Evolutionary conservation across 306 rosid genomes (phyloP).

Genomic region (Ormosia semicastrata): DNA sequence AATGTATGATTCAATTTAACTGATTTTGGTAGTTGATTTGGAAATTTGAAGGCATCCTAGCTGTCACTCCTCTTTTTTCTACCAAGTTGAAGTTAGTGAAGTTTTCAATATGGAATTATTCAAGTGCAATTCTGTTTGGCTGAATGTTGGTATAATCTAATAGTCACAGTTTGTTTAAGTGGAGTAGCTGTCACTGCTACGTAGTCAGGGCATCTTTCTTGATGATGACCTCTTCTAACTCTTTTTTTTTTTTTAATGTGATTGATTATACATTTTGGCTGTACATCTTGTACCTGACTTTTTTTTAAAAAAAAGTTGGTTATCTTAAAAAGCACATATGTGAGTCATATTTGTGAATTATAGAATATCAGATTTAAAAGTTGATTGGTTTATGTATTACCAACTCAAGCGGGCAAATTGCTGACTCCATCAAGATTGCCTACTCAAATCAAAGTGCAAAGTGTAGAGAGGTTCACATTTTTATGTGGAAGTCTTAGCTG

Average conservation of each 20-base stretch:
- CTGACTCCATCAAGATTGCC: conserved; percentile 38
- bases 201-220: conserved; percentile 5
- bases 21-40: conserved; percentile 1
- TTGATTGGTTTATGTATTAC: conserved; percentile 32
- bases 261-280: not conserved
- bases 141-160: not conserved
- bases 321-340: conserved; percentile 7
- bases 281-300: not conserved
- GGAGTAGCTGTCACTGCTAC: not conserved
- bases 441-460: conserved; percentile 18
- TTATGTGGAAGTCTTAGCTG: conserved; percentile 28
- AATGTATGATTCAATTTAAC: not conserved
- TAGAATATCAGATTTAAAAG: conserved; percentile 11
- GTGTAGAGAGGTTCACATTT: conserved; percentile 32
- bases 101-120: not conserved
- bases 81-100: not conserved
- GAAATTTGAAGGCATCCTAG: not conserved
- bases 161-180: not conserved
- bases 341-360: not conserved
- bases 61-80: not conserved
- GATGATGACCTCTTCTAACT: not conserved
- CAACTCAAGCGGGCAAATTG: conserved; percentile 30
- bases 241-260: not conserved
- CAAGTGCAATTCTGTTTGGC: not conserved
- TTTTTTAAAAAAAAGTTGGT: not conserved